Conservation (phyloP, 1,284 basidiomycete genomes). For the Rhodotorula sp. region DNA sequence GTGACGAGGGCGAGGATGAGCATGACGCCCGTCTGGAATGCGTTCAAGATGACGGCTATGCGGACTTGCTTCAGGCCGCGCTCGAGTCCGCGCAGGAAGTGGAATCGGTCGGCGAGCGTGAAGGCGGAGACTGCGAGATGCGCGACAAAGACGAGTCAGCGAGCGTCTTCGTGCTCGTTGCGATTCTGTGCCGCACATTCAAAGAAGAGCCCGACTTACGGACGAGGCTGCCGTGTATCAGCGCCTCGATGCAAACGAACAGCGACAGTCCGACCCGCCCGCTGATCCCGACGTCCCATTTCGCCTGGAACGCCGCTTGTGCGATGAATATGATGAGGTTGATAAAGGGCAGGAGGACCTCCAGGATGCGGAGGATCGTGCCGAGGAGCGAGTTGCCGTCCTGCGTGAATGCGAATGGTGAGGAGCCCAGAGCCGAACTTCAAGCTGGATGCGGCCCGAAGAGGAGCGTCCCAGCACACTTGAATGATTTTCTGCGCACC, state of each 20-base stretch:
- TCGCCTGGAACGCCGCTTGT: slow-evolving; percentile 38
- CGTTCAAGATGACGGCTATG: slow-evolving; percentile 36
- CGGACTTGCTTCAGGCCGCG: slow-evolving; percentile 38
- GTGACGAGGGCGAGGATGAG: slow-evolving; percentile 34
- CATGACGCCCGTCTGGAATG: slow-evolving; percentile 24
- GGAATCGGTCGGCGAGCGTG: slow-evolving; percentile 21
- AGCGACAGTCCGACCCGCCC: slow-evolving; percentile 19
- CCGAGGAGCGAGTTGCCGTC: slow-evolving; percentile 16
- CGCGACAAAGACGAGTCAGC: too few relatives aligned
- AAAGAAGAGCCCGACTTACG: slow-evolving; percentile 7
- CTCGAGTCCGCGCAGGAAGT: slow-evolving; percentile 33
- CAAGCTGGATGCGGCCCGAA: too few relatives aligned
- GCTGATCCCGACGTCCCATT: slow-evolving; percentile 23
- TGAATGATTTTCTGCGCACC: background rate
- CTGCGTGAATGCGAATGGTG: background rate
- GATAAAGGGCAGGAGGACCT: slow-evolving; percentile 28
- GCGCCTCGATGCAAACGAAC: slow-evolving; percentile 14
- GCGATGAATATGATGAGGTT: slow-evolving; percentile 39
- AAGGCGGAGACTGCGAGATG: slow-evolving; percentile 17
- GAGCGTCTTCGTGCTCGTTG: too few relatives aligned
- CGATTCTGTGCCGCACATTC: too few relatives aligned
- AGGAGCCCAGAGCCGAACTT: too few relatives aligned
- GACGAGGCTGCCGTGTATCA: slow-evolving; percentile 23
- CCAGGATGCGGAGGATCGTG: slow-evolving; percentile 6
- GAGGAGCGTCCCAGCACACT: background rate